Percentiles rank a stretch among this genome's conserved stretches.
phyloP scores from a whole-genome alignment of 176 grass and related monocot species.

The Aegilops sharonensis region DNA sequence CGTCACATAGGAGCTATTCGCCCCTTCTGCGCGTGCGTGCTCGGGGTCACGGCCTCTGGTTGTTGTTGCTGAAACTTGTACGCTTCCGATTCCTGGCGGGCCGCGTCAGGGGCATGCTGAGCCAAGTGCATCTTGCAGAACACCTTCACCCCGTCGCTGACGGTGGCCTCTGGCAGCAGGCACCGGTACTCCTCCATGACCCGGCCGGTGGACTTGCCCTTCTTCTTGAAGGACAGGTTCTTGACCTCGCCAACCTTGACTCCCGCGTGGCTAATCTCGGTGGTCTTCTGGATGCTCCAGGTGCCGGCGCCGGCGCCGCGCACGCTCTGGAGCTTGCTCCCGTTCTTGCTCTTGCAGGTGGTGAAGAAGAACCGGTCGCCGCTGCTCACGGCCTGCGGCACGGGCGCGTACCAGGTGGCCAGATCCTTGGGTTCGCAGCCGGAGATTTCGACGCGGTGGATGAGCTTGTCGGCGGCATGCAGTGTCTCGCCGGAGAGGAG shows the following conservation, averaged over 20 bases:
- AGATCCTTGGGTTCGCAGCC: neutral
- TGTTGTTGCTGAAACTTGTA: neutral
- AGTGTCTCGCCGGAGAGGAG: neutral
- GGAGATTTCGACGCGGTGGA: neutral
- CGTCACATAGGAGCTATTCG: too few species aligned
- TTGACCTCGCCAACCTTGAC: too few species aligned
- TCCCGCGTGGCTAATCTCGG: too few species aligned
- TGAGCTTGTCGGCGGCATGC: neutral
- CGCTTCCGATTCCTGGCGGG: neutral
- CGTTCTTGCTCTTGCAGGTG: neutral
- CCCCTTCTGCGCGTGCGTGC: neutral
- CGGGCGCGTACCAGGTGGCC: neutral
- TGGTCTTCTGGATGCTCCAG: neutral
- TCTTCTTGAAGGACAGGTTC: too few species aligned
- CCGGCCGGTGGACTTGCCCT: too few species aligned
- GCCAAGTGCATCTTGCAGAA: constrained; percentile 31
- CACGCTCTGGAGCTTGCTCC: neutral
- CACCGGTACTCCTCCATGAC: constrained; percentile 12
- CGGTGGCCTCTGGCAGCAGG: neutral
- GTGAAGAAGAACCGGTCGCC: constrained; percentile 26
- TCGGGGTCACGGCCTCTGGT: neutral
- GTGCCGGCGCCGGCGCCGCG: neutral
- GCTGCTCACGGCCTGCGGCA: neutral
- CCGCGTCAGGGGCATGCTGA: neutral
- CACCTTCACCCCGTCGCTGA: neutral